Evolutionary conservation across 768 basidiomycete species (phyloP).

Genomic region (Pisolithus sp.): DNA sequence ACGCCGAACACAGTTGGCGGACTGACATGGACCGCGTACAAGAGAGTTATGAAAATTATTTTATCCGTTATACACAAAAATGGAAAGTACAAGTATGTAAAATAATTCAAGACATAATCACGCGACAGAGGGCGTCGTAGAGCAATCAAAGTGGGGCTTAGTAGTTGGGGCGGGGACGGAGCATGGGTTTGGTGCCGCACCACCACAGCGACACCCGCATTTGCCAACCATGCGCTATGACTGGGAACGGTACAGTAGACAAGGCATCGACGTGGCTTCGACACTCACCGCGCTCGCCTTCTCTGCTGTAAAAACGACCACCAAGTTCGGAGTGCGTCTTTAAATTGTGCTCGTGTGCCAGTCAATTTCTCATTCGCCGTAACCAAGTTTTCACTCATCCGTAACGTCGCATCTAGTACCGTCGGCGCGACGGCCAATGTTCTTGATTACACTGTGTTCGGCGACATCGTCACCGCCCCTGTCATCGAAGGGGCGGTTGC

Average conservation of each 20-base stretch:
- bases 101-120: background rate
- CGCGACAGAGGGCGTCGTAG: background rate
- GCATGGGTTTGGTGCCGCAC: slow-evolving; percentile 17
- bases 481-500: slow-evolving; percentile 53
- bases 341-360: slow-evolving; percentile 3
- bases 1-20: slow-evolving; percentile 9
- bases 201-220: slow-evolving; percentile 3
- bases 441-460: slow-evolving; percentile 64
- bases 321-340: slow-evolving; percentile 60
- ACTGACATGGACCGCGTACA: slow-evolving; percentile 11
- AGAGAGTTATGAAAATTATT: background rate
- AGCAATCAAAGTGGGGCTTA: background rate
- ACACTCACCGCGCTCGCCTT: slow-evolving; percentile 60
- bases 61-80: background rate
- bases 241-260: slow-evolving; percentile 41
- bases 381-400: slow-evolving; percentile 59
- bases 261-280: slow-evolving; percentile 63
- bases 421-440: slow-evolving; percentile 52
- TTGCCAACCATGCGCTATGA: slow-evolving; percentile 24
- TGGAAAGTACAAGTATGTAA: background rate
- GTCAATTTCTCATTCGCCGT: slow-evolving; percentile 2
- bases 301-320: slow-evolving; percentile 57
- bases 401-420: slow-evolving; percentile 52
- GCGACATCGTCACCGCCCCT: slow-evolving; percentile 50
- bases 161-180: background rate